Percentiles rank a stretch among this genome's conserved stretches.
These are phyloP conservation scores for Pyrus pyrifolia DNA, from an alignment of 306 rosid genomes.

Conservation along the genomic window DNA sequence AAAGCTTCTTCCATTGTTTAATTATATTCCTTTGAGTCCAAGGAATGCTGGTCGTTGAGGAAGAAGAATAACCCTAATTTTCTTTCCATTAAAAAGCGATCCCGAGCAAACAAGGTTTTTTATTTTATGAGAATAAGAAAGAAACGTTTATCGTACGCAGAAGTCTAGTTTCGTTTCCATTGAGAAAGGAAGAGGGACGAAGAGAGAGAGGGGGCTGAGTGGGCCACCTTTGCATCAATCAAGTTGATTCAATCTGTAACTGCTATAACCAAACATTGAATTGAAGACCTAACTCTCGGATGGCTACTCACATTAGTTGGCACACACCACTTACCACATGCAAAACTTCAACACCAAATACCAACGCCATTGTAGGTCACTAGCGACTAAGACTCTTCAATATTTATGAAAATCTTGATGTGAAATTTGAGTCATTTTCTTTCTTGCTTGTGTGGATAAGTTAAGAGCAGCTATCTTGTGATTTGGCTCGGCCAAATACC, in stretches of 20 bases:
- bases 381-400: too few species aligned
- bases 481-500: too few species aligned
- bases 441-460: background rate
- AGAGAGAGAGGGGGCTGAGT: background rate
- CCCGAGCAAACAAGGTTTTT: too few species aligned
- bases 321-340: background rate
- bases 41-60: background rate
- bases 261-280: background rate
- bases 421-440: background rate
- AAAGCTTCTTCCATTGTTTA: background rate
- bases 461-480: too few species aligned
- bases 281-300: background rate
- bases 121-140: too few species aligned
- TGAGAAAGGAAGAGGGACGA: background rate
- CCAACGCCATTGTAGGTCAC: background rate
- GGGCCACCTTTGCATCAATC: background rate
- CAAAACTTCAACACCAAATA: background rate
- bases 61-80: too few species aligned
- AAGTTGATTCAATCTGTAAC: background rate
- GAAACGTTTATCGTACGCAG: too few species aligned
- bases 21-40: background rate
- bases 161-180: background rate
- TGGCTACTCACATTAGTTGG: background rate
- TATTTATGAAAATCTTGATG: background rate
- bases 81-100: too few species aligned